Evolutionary conservation across 208 protist species (phyloP), one percentile per base, ranked within the genome.

Genomic region (Tritrichomonas musculus): DNA sequence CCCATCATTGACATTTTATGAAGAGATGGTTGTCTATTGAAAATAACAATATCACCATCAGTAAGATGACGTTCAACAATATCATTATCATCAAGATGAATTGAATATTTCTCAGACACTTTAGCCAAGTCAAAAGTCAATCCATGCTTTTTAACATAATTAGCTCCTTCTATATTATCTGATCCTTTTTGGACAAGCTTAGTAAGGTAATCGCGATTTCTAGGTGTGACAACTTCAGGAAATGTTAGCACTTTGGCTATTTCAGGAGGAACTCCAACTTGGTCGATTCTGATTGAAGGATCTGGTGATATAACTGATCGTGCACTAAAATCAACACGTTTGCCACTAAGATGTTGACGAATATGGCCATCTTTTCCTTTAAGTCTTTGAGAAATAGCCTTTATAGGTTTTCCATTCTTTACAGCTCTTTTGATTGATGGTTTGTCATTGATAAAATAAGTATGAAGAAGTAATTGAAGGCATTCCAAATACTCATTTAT

Each of bases 1-100:
- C 98, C 98, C 99, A 99, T 99, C 97, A 99, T 99, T 96, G 97
- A 98, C 99, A 99, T 99, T 93, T 99, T 99, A 96, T 99, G 99
- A 47, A 99, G 97, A n/a, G 99, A 99, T 14, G 99, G 99, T 96
- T 99, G 99, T 41, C 99, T 97, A 95, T 99, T 99, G 96, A 99
- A 99, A 55, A 99, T 96, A 22, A 99, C 97, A 13, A 98, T 96
- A 96, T 99, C 99, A 73, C 98, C 98, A 94, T 99, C 98, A 47
- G 97, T 96, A 36, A 99, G 95, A 95, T 99, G 98, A 25, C 99
- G 95, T 95, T 99, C 98, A 14, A 99, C 98, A n/a, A 95, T 97
- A 93, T 96, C 96, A n/a, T 96, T 95, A 30, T 33, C 97, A 93
- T 97, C 96, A 9, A 96, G 99, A 95, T 96, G 94, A 8, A 98